Evolutionary conservation across 345 rosid species (phyloP), one percentile per base, ranked within the genome.

Genomic region (Arabidopsis arenosa): DNA sequence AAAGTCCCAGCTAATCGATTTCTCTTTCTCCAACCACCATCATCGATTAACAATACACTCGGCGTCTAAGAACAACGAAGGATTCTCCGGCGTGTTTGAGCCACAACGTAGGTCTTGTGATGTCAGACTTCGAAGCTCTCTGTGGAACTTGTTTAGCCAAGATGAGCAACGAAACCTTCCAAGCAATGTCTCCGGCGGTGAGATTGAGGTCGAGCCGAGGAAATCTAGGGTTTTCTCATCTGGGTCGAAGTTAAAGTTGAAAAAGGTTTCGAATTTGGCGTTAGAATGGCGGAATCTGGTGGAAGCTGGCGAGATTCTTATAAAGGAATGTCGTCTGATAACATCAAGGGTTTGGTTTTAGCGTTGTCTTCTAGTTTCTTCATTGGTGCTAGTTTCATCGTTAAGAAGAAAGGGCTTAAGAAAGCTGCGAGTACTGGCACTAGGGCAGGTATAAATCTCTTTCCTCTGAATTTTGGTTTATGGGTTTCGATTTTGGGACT

Each of bases 71-170:
- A 79, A 73, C 63, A 94, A 88, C 88, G 97, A 88, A 74, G 93
- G 90, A 4, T 88, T 92, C 72, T 87, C 96, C 53, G 96, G 93
- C 48, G 87, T 83, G 17, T 89, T 85, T 49, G 99, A 95, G 90
- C 98, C 99, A 0, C 99, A 95, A 85, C 85, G 99, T 53, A 89
- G 83, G 73, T 95, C 99, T 44, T 95, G 99, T 54, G 99, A 95
- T 88, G 96, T 95, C 59, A 80, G 96, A 84, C 90, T 56, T 26
- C 84, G 93, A 7, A 88, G 66, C 77, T 90, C 99, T 44, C 96
- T 92, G 10, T 92, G 88, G 80, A 75, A 90, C 12, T 85, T 95
- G 52, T 89, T 92, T 70, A 70, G 77, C 48, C 93, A 86, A 33
- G 98, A 90, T 82, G 88, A 86, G 87, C 79, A 79, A 54, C 79